A percentile compares a stretch with the other conserved stretches of the same genome.
Conservation (phyloP, 768 basidiomycete species). For the Pleurotus pulmonarius region DNA sequence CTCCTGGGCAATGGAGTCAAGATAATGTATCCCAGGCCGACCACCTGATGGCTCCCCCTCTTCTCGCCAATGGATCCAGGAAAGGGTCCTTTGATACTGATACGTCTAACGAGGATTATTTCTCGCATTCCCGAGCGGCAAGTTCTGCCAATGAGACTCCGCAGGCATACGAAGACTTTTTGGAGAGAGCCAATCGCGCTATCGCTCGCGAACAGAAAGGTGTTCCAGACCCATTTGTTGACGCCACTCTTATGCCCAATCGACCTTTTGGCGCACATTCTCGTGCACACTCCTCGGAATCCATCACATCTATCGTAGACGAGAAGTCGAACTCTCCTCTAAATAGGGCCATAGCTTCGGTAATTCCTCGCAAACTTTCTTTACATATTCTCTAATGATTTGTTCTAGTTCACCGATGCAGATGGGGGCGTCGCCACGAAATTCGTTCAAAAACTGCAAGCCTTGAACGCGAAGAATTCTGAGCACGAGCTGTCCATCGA, state of each 20-base stretch:
- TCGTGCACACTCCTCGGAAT: constrained; percentile 81
- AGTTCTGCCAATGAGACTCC: constrained; percentile 22
- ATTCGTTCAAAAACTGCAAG: constrained; percentile 82
- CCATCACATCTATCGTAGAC: constrained; percentile 87
- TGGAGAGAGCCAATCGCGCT: constrained; percentile 79
- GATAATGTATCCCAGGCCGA: constrained; percentile 48
- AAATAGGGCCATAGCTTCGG: constrained; percentile 90
- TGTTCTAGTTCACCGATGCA: constrained; percentile 81
- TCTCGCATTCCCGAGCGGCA: constrained; percentile 33
- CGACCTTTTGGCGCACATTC: constrained; percentile 82
- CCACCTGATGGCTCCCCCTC: constrained; percentile 22
- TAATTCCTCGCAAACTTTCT: constrained; percentile 28
- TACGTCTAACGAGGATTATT: constrained; percentile 51
- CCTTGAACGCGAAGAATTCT: constrained; percentile 80
- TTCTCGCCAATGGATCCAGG: constrained; percentile 34
- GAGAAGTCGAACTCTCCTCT: constrained; percentile 88
- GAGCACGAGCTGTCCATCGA: constrained; percentile 91
- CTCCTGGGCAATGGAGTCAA: constrained; percentile 66
- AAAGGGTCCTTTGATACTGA: constrained; percentile 50
- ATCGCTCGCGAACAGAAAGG: constrained; percentile 79
- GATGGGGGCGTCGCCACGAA: constrained; percentile 90
- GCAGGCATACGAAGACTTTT: constrained; percentile 70
- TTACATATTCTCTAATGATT: not conserved
- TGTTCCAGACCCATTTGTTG: constrained; percentile 85
- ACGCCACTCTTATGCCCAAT: constrained; percentile 46